phyloP scores from a whole-genome alignment of 2,329 filamentous ascomycete genomes.

The Botryotinia calthae region DNA sequence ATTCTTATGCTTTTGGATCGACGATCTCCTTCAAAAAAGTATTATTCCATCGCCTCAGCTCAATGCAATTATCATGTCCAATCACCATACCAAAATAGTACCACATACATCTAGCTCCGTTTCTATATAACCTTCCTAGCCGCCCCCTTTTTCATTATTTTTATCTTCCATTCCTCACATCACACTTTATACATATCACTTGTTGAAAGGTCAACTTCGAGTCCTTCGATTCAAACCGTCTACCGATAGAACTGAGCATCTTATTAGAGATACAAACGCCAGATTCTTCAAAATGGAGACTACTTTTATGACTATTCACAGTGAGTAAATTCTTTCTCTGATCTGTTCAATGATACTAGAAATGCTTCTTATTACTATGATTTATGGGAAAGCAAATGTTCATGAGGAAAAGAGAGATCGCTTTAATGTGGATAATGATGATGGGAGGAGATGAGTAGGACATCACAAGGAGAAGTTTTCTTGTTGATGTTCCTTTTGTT shows the following conservation, averaged over 20 bases:
- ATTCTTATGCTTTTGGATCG: not conserved
- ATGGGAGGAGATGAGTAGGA: not conserved
- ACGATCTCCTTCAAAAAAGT: not conserved
- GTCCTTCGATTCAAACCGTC: slow-evolving; percentile 7
- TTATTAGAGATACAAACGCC: slow-evolving; percentile 40
- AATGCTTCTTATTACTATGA: not conserved
- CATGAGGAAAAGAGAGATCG: not conserved
- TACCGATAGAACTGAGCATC: slow-evolving; percentile 37
- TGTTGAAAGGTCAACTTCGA: not conserved
- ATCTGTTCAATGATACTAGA: not conserved
- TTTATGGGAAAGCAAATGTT: not conserved
- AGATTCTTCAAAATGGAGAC: slow-evolving; percentile 62
- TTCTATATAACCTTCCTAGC: not conserved
- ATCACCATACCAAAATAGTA: not conserved
- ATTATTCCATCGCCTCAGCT: not conserved
- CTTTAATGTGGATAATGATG: not conserved
- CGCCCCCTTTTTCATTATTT: too few relatives aligned
- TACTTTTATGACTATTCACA: slow-evolving; percentile 89
- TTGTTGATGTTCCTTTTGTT: not conserved
- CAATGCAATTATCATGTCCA: not conserved
- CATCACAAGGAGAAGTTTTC: not conserved
- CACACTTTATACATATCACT: not conserved
- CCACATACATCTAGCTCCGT: not conserved
- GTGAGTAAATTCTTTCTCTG: slow-evolving; percentile 49
- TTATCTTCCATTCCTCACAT: not conserved